Evolutionary conservation across 192 early-diverging fungal species (phyloP).

Genomic region (Coemansia aciculifera): DNA sequence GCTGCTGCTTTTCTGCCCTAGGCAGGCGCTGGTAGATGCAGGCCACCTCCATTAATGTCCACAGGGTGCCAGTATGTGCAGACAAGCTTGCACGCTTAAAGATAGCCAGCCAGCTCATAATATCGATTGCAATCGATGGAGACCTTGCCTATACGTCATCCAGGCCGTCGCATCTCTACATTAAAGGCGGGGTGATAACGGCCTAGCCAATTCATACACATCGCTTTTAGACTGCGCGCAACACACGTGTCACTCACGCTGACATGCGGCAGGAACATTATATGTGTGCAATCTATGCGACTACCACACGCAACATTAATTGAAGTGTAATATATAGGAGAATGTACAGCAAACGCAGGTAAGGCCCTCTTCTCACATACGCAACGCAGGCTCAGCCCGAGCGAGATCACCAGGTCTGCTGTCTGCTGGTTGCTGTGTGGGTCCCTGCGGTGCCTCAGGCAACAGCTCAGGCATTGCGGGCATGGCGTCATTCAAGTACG

Average conservation of each 20-base stretch:
- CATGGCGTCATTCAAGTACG: slow-evolving; percentile 33
- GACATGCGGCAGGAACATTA: neutral
- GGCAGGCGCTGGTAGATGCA: neutral
- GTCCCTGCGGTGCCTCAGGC: slow-evolving; percentile 31
- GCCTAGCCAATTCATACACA: neutral
- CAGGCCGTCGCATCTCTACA: neutral
- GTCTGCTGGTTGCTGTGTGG: slow-evolving; percentile 22
- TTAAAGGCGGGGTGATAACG: neutral
- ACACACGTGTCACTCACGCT: neutral
- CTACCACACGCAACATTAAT: neutral
- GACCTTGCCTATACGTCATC: neutral
- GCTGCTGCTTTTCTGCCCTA: neutral
- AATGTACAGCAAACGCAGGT: neutral
- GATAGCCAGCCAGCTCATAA: neutral
- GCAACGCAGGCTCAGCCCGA: slow-evolving; percentile 33
- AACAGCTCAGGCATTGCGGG: slow-evolving; percentile 41
- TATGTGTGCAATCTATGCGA: neutral
- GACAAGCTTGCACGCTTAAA: neutral
- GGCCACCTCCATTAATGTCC: neutral
- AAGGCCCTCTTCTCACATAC: slow-evolving; percentile 24
- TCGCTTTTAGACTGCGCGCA: neutral
- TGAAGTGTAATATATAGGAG: neutral
- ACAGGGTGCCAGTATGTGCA: neutral
- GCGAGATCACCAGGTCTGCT: neutral
- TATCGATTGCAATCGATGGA: slow-evolving; percentile 5